These are phyloP conservation scores for Chrysoporthe deuterocubensis DNA, from an alignment of 2,329 filamentous ascomycete species.

Conservation along the genomic window DNA sequence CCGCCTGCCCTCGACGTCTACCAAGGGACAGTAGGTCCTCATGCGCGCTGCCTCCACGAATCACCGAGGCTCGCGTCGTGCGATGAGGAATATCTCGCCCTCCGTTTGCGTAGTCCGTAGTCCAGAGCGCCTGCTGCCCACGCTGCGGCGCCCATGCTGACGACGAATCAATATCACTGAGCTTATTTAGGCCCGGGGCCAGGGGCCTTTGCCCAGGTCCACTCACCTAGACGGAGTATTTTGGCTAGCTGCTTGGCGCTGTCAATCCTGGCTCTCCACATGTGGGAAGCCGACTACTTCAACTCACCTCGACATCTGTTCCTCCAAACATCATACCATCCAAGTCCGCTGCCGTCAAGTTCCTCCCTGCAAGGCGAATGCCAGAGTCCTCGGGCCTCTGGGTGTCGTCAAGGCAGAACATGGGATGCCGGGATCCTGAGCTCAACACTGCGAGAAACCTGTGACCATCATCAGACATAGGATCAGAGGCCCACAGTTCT, in stretches of 20 bases:
- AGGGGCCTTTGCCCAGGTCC: slow-evolving; percentile 5
- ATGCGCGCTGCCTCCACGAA: not conserved
- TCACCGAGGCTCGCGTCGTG: not conserved
- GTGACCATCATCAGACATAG: not conserved
- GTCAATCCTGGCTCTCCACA: slow-evolving; percentile 23
- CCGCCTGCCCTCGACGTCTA: not conserved
- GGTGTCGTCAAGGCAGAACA: not conserved
- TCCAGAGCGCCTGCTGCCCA: not conserved
- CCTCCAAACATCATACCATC: slow-evolving; percentile 22
- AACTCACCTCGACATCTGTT: slow-evolving; percentile 16
- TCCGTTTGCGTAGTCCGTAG: not conserved
- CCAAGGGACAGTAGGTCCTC: not conserved
- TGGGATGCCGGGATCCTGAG: not conserved
- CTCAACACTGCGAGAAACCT: not conserved
- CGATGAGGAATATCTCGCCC: slow-evolving; percentile 13
- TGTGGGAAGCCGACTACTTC: slow-evolving; percentile 27
- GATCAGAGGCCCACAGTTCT: not conserved
- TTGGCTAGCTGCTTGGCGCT: slow-evolving; percentile 26
- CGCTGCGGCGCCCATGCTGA: not conserved
- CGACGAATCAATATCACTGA: slow-evolving; percentile 8
- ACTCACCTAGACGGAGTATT: slow-evolving; percentile 27
- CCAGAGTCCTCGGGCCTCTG: not conserved
- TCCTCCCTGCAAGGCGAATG: slow-evolving; percentile 2
- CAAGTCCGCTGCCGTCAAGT: slow-evolving; percentile 4
- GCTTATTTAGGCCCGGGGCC: slow-evolving; percentile 4